Evolutionary conservation across 78 protist species (phyloP).

Genomic region (Speleostelium caveatum): DNA sequence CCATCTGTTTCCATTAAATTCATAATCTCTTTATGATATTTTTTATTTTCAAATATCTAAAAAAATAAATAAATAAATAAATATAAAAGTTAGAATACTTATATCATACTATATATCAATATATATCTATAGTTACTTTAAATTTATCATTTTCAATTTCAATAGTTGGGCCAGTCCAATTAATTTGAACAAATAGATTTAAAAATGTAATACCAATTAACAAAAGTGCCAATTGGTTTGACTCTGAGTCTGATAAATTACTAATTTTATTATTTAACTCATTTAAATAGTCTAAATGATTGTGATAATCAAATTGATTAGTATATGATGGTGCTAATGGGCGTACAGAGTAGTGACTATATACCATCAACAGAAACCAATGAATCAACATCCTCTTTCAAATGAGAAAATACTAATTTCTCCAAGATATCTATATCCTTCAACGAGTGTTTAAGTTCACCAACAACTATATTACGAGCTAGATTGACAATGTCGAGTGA

Average conservation of each 20-base stretch:
- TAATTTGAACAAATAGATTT: conserved; percentile 61
- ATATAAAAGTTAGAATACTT: neutral
- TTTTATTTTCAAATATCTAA: neutral
- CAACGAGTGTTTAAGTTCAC: too few species aligned
- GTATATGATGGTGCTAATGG: too few species aligned
- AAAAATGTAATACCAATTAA: conserved; percentile 65
- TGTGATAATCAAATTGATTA: too few species aligned
- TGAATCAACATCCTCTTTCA: too few species aligned
- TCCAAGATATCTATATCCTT: too few species aligned
- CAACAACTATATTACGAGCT: too few species aligned
- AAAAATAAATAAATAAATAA: neutral
- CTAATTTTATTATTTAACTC: conserved; percentile 22
- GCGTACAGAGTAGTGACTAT: too few species aligned
- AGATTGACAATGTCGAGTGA: too few species aligned
- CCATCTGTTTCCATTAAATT: conserved; percentile 59
- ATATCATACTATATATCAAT: neutral
- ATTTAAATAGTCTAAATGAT: conserved; percentile 54
- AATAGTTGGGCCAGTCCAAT: conserved; percentile 72
- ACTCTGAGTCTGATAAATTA: conserved; percentile 12
- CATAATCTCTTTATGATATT: conserved; percentile 9
- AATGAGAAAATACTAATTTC: too few species aligned
- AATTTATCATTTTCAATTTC: neutral
- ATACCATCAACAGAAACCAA: too few species aligned
- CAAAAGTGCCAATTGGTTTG: conserved; percentile 27
- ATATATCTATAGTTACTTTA: neutral